Percentiles rank a stretch among this genome's conserved stretches.
Conservation (phyloP, 768 basidiomycete species). For the Pleurotus tuoliensis region DNA sequence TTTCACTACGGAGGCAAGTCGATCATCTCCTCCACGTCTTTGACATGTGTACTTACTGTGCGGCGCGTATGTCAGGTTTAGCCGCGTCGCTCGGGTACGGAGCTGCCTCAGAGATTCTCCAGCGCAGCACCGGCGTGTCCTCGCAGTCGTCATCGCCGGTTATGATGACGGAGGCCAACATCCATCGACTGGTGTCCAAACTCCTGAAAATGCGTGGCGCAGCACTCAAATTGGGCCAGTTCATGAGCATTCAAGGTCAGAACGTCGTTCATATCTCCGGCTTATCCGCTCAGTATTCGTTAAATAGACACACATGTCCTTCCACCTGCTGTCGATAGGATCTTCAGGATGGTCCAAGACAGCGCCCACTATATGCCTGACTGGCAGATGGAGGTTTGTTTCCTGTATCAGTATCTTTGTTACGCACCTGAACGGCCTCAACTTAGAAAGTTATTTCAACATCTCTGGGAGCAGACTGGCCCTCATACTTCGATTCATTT, state of each 20-base stretch:
- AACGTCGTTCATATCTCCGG: neutral
- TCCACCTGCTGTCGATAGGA: conserved; percentile 81
- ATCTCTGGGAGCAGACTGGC: conserved; percentile 79
- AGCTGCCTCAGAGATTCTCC: conserved; percentile 81
- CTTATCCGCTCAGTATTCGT: neutral
- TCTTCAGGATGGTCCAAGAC: conserved; percentile 90
- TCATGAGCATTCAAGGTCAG: conserved; percentile 90
- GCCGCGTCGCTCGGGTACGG: conserved; percentile 88
- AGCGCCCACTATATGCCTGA: conserved; percentile 98
- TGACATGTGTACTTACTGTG: neutral
- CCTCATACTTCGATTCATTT: conserved; percentile 65
- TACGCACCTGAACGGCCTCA: neutral
- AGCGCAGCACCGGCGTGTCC: conserved; percentile 51
- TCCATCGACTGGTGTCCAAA: conserved; percentile 85
- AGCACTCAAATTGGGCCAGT: conserved; percentile 94
- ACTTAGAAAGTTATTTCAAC: conserved; percentile 61
- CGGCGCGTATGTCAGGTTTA: conserved; percentile 51
- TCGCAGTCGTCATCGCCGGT: conserved; percentile 38
- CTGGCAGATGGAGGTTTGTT: conserved; percentile 89
- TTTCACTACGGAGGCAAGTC: conserved; percentile 88
- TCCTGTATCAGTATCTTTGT: neutral
- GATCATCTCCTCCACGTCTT: neutral
- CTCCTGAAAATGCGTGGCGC: conserved; percentile 96
- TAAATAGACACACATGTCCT: conserved; percentile 79
- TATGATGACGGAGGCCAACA: conserved; percentile 89